These are phyloP conservation scores for Aspergillus ellipticus DNA, from an alignment of 495 filamentous ascomycete genomes.

Conservation along the genomic window DNA sequence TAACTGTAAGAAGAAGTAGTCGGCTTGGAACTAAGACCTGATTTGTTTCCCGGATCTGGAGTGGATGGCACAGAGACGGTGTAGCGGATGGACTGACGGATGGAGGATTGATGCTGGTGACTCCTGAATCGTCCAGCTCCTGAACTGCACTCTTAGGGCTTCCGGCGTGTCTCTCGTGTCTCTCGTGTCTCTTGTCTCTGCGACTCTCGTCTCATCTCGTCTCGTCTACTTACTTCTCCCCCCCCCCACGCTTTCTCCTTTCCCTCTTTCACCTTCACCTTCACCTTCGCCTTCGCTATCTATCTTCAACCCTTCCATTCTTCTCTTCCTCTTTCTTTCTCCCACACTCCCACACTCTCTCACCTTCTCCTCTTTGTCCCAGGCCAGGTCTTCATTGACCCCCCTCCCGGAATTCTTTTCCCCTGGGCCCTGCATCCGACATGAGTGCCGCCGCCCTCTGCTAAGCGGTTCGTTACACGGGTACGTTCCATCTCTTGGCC, in stretches of 20 bases:
- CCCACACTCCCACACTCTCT: constrained; percentile 2
- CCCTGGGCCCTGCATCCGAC: constrained; percentile 7
- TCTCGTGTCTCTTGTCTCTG: too few relatives aligned
- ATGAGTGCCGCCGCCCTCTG: constrained; percentile 14
- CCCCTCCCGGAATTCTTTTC: neutral
- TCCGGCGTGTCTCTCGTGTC: too few relatives aligned
- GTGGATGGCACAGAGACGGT: neutral
- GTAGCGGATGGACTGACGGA: neutral
- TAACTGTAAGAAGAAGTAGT: neutral
- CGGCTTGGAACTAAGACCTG: neutral
- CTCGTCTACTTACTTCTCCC: neutral
- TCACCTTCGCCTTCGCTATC: constrained; percentile 6
- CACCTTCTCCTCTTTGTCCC: constrained; percentile 5
- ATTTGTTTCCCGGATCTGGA: neutral
- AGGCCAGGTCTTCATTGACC: constrained; percentile 5
- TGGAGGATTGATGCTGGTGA: neutral
- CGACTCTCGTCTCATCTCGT: too few relatives aligned
- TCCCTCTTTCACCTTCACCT: constrained; percentile 8
- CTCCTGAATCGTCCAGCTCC: constrained; percentile 8
- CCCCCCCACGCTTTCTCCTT: neutral
- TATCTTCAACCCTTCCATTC: neutral
- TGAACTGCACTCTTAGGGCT: neutral
- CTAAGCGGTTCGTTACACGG: constrained; percentile 20
- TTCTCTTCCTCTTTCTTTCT: constrained; percentile 5
- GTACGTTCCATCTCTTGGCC: constrained; percentile 17